Base-by-base conservation (phyloP, 306 rosid species). In the Dicorynia guianensis region DNA sequence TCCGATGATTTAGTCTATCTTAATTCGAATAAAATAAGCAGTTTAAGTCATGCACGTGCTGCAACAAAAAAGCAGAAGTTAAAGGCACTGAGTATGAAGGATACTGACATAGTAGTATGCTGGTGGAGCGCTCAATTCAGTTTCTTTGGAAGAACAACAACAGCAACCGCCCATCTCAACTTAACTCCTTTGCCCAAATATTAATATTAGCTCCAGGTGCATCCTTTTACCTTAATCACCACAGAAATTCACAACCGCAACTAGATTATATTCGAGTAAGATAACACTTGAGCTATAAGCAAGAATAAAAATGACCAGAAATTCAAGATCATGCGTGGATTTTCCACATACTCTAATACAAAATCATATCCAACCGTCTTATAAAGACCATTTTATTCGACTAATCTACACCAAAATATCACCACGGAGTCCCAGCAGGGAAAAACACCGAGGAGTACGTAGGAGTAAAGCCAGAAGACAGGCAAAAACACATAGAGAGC, bases 91-190 rank as follows among this genome's bases (percentile, higher is more conserved):
- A 72, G 63, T 19, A 76, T 69, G 77, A 43, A 69, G 11, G 70
- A 76, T 73, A 86, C 90, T 58, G 43, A 88, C 92, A 65, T 82
- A 88, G 73, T 76, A 88, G 78, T 84, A 84, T n/a, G 80, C 64
- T 17, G 89, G 85, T 11, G 75, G 81, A 70, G 56, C 67, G 20
- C 38, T 78, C 76, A 65, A 74, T 63, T 86, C 88, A 20, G 84
- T 55, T 72, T 73, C 83, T 68, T 64, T 82, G 39, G 84, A 74
- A 75, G 88, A 73, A 86, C 90, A 90, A 7, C 96, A 90, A 67
- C 96, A 90, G 79, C 92, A 90, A 63, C 88, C 87, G 72, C 96
- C 96, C 96, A 90, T 90, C 69, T 66, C 78, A 18, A 67, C 74
- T 83, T 86, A 84, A 66, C 83, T 76, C 74, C 61, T 67, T 67